These are phyloP conservation scores for Strobilomyces dryophilus DNA, from an alignment of 768 basidiomycete genomes.

Conservation along the genomic window DNA sequence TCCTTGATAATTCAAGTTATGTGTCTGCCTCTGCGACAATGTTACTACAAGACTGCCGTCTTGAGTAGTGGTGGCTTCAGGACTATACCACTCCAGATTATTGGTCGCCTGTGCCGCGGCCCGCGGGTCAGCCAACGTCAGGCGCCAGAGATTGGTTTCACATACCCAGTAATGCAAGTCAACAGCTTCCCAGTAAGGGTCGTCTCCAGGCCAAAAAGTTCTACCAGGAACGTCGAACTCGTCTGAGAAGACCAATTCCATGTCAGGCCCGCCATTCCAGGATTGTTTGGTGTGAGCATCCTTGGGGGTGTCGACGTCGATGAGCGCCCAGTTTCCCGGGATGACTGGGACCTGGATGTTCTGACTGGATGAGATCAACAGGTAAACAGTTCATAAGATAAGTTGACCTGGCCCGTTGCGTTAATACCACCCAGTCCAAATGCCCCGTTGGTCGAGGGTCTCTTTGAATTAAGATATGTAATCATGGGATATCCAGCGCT, in stretches of 20 bases:
- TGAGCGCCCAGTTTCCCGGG: constrained; percentile 49
- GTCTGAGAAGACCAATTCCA: constrained; percentile 68
- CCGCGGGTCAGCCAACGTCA: constrained; percentile 32
- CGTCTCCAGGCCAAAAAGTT: constrained; percentile 78
- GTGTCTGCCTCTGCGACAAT: constrained; percentile 41
- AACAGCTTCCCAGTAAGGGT: constrained; percentile 76
- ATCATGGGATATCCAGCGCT: constrained; percentile 43
- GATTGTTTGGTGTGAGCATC: constrained; percentile 52
- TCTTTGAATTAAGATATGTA: constrained; percentile 32
- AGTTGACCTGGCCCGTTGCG: constrained; percentile 60
- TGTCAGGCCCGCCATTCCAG: constrained; percentile 54
- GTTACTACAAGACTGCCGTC: constrained; percentile 51
- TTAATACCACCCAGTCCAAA: constrained; percentile 73
- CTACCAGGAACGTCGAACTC: constrained; percentile 77
- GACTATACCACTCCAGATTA: constrained; percentile 59
- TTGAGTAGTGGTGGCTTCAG: constrained; percentile 45
- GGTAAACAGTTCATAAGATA: background rate
- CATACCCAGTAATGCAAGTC: constrained; percentile 41
- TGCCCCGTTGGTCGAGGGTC: constrained; percentile 35
- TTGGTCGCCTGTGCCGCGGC: constrained; percentile 33
- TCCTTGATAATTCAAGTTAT: constrained; percentile 44
- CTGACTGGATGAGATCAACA: background rate
- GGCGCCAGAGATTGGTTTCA: constrained; percentile 21
- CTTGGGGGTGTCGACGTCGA: constrained; percentile 57
- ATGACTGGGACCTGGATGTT: constrained; percentile 50